phyloP scores from a whole-genome alignment of 306 rosid species.

The Purshia tridentata region DNA sequence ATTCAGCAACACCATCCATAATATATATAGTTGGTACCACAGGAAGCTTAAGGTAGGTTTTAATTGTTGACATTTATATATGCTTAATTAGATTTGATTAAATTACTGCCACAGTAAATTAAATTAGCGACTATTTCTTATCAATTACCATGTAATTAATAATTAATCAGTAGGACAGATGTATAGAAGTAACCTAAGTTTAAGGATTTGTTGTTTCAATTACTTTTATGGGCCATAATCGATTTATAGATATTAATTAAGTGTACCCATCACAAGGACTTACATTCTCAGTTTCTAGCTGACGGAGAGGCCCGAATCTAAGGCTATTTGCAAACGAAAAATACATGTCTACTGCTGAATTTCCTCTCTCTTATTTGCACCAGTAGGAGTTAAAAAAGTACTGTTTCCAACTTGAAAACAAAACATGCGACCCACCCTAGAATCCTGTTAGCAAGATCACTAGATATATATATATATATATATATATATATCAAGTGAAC shows the following conservation, averaged over 20 bases:
- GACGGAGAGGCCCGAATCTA: background rate
- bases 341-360: background rate
- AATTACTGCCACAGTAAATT: background rate
- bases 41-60: background rate
- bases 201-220: too few relatives aligned
- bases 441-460: too few relatives aligned
- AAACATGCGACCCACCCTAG: background rate
- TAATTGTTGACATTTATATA: background rate
- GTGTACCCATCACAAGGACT: too few relatives aligned
- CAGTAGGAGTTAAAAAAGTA: too few relatives aligned
- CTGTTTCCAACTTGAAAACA: background rate
- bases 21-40: constrained; percentile 4
- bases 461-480: too few relatives aligned
- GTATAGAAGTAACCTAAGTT: too few relatives aligned
- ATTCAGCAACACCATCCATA: constrained; percentile 1
- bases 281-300: too few relatives aligned
- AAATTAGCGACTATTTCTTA: background rate
- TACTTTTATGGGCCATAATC: too few relatives aligned
- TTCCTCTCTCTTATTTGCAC: too few relatives aligned
- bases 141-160: too few relatives aligned
- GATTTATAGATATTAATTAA: too few relatives aligned
- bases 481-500: background rate
- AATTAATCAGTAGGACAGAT: background rate
- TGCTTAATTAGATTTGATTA: background rate
- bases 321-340: background rate